Evolutionary conservation across 1,139 yeast species (phyloP), one percentile per base, ranked within the genome.

Genomic region (Candida tetrigidarum): DNA sequence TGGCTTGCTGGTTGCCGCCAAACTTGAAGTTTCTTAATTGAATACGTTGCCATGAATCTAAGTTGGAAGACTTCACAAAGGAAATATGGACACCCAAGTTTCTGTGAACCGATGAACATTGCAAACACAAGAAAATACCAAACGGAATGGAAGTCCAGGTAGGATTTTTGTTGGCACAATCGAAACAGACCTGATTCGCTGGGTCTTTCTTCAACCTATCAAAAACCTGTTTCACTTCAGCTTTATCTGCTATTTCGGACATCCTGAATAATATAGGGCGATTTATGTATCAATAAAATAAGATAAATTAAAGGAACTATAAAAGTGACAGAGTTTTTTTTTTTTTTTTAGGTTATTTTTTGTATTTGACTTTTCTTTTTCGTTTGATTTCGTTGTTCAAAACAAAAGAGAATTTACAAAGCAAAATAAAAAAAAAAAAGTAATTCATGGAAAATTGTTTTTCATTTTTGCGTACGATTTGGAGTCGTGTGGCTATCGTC

Each of bases 1-100:
- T 83, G 37, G 97, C 96, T 39, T 78, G 79, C 57, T 84, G 84
- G 66, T 93, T 93, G 15, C 98, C 99, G 44, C 98, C 98, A 49
- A 86, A 81, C 62, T 92, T 91, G 80, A 93, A 90, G 62, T 90
- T 83, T 60, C 97, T 79, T 63, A 93, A 74, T 65, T 93, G 96
- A 55, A 83, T 84, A 52, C 91, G 78, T 45, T 92, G 88, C 97
- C 98, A 93, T 47, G 78, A 69, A 67, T 93, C 99, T 76, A 93
- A 78, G 51, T 89, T 90, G 36, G 96, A 84, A 29, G 97, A 89
- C 62, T 92, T 89, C 40, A 93, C 98, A 57, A 75, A 75, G 39
- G 79, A 65, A 50, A 75, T 71, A 52, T 75, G 80, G 22, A 74
- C 80, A 5, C 80, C 80, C 58, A 74, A 59, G 58, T 75, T 74